These are phyloP conservation scores for Puccinia hordei DNA, from an alignment of 1,284 basidiomycete genomes.

Conservation along the genomic window DNA sequence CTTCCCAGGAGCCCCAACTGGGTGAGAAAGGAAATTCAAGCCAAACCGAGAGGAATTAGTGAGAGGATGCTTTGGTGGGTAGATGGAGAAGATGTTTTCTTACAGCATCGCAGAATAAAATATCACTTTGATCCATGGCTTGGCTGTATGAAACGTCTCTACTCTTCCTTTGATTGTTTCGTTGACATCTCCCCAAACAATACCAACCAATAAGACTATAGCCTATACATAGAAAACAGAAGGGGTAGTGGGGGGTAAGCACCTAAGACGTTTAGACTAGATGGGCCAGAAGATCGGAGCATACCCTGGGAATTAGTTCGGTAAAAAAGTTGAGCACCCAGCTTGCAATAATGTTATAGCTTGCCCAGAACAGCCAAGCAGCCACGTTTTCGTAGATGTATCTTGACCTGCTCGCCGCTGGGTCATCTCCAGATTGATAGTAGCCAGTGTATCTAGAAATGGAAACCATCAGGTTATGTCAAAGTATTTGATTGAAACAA, in stretches of 20 bases:
- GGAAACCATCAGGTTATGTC: neutral
- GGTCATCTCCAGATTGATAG: conserved; percentile 15
- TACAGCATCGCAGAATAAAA: conserved; percentile 46
- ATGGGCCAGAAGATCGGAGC: no score
- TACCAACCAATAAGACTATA: conserved; percentile 63
- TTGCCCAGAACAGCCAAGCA: conserved; percentile 77
- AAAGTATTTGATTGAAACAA: conserved; percentile 5
- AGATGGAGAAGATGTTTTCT: neutral
- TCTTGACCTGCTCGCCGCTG: neutral
- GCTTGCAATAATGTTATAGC: conserved; percentile 71
- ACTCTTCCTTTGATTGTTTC: conserved; percentile 69
- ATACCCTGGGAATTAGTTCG: conserved; percentile 40
- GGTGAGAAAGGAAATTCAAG: neutral
- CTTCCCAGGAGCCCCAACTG: conserved; percentile 49
- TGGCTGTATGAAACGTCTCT: conserved; percentile 69
- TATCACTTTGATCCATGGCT: conserved; percentile 62
- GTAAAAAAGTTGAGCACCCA: conserved; percentile 61
- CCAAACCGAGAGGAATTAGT: conserved; percentile 41
- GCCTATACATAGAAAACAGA: conserved; percentile 61
- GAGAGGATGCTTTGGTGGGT: conserved; percentile 59
- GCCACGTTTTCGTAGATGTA: conserved; percentile 65
- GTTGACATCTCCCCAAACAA: conserved; percentile 73
- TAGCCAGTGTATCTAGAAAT: conserved; percentile 25
- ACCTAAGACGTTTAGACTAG: no score
- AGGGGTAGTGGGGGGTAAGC: no score